Evolutionary conservation across 2,329 filamentous ascomycete species (phyloP), one percentile per base, ranked within the genome.

Genomic region (Sporothrix globosa): DNA sequence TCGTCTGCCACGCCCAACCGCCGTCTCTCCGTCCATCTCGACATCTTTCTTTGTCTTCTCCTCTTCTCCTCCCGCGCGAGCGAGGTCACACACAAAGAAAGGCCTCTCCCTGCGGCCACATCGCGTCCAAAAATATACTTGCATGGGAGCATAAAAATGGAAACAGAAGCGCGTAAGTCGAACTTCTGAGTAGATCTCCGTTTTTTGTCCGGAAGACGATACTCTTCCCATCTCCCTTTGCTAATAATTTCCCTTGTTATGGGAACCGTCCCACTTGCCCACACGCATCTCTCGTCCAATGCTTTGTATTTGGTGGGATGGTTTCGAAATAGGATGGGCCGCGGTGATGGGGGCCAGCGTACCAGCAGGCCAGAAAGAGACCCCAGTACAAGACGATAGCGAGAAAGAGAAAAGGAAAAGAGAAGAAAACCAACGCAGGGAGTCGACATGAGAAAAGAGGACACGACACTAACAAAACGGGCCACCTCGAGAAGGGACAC

Each of bases 151-250:
- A 63, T 17, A 21, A 39, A 2, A 13, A 21, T 4, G 10, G 11
- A 27, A 11, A 67, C 52, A 53, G n/a, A 67, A 67, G 65, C 65
- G 65, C 65, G 27, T 52, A 67, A 67, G 65, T 67, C 65, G 65
- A 52, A 14, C n/a, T 4, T 17, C 46, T 48, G 27, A 19, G 10
- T 30, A 7, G 41, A 27, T 48, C 4, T 19, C 39, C 14, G 13
- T 10, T 4, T 34, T 34, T 34, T 34, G 0, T 1, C 17, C 2
- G 1, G 19, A 4, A 34, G 21, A 24, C 19, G 19, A 24, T n/a
- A 5, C 19, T n/a, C 17, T 9, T 5, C 7, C 14, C 48, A 21
- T 52, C n/a, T 30, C 0, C 1, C 52, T 27, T 24, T 11, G 34
- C 5, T 27, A 2, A n/a, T 54, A 39, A 1, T 58, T 34, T 34